Evolutionary conservation across 2,329 filamentous ascomycete species (phyloP).

Genomic region (Domatiomyces catenatus): DNA sequence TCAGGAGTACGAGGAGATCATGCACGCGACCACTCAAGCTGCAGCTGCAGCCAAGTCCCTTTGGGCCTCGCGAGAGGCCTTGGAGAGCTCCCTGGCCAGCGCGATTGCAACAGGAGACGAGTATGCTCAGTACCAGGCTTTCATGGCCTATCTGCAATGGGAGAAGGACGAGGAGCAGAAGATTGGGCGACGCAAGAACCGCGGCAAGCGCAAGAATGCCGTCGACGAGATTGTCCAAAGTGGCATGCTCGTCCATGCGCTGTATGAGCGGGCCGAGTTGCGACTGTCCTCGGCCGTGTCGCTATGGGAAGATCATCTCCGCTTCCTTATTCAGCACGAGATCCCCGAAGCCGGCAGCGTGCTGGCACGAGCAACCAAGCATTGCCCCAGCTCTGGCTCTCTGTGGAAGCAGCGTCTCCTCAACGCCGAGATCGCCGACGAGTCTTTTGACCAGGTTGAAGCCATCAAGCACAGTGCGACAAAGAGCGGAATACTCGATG

Average conservation of each 20-base stretch:
- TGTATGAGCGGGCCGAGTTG: conserved; percentile 66
- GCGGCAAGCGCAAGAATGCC: conserved; percentile 17
- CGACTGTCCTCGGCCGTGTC: conserved; percentile 58
- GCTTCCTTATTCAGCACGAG: conserved; percentile 48
- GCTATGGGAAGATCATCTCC: conserved; percentile 71
- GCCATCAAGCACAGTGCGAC: conserved; percentile 86
- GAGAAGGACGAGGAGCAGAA: conserved; percentile 48
- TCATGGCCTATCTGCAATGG: conserved; percentile 66
- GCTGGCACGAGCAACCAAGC: conserved; percentile 64
- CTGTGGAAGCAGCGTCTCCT: conserved; percentile 85
- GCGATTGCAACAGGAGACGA: conserved; percentile 38
- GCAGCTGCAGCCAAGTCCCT: conserved; percentile 39
- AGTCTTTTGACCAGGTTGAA: conserved; percentile 66
- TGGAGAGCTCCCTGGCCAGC: conserved; percentile 39
- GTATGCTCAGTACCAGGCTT: conserved; percentile 37
- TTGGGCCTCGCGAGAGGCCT: conserved; percentile 37
- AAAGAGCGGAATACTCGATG: conserved; percentile 67
- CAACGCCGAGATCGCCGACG: conserved; percentile 61
- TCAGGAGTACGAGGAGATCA: conserved; percentile 36
- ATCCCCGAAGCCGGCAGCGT: conserved; percentile 35
- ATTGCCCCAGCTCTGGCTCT: conserved; percentile 83
- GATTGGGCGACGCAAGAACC: conserved; percentile 29
- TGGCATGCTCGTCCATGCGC: conserved; percentile 40
- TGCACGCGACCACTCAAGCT: conserved; percentile 38
- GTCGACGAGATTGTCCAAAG: conserved; percentile 26